Conservation (phyloP, 2,329 filamentous ascomycete species). For the Colletotrichum magnum region DNA sequence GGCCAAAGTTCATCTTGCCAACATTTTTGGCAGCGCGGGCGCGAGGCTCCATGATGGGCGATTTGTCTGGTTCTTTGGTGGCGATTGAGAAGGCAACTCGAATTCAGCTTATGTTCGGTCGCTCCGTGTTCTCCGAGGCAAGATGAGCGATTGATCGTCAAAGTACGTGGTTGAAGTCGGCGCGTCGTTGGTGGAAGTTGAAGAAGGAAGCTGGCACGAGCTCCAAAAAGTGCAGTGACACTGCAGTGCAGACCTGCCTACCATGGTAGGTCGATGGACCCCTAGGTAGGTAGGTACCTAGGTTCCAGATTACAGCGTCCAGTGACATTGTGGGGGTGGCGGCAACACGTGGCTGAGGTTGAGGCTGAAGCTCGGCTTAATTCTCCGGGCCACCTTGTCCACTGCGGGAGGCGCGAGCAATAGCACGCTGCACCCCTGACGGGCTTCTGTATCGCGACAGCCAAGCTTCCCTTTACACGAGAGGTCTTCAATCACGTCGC, state of each 20-base stretch:
- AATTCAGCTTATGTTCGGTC: not conserved
- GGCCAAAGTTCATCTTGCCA: conserved; percentile 84
- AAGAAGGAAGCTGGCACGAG: no score
- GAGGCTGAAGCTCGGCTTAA: conserved; percentile 17
- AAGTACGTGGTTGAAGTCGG: no score
- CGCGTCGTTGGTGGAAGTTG: no score
- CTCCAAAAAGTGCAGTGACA: not conserved
- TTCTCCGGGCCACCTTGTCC: conserved; percentile 39
- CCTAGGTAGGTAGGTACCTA: no score
- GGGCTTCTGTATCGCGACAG: conserved; percentile 23
- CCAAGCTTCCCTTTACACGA: conserved; percentile 18
- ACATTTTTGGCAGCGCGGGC: conserved; percentile 85
- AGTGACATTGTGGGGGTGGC: conserved; percentile 26
- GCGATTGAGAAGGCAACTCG: not conserved
- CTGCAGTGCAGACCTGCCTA: not conserved
- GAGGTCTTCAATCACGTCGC: conserved; percentile 20
- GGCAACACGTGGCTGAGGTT: conserved; percentile 14
- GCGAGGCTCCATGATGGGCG: conserved; percentile 77
- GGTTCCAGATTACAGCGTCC: no score
- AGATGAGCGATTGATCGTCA: no score
- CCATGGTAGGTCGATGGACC: no score
- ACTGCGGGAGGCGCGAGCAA: conserved; percentile 26
- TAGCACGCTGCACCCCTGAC: conserved; percentile 10
- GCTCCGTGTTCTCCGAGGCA: not conserved
- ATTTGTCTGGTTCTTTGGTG: not conserved